Base-by-base conservation (phyloP, 106 monocot species). In the Ottelia alismoides region DNA sequence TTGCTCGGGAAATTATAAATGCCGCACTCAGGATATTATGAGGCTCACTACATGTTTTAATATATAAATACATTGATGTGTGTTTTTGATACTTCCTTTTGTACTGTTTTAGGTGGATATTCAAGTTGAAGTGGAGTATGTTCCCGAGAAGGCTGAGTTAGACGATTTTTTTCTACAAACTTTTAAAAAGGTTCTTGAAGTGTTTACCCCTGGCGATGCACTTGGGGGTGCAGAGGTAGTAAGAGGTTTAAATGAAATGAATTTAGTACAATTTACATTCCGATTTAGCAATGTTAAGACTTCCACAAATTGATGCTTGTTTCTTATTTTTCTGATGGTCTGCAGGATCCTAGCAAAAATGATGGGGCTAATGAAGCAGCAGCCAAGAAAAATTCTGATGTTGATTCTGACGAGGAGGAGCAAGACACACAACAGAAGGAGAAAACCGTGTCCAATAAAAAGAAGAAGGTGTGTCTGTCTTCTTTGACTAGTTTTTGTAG, bases 391-490 rank as follows among this genome's bases (percentile, higher is more conserved):
- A 69, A 81, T 44, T 45, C 20, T 48, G 77, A 83, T 44, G 82
- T 85, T 2, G 98, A 98, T 66, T 82, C 90, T 0, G 88, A 94
- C 0, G 96, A 93, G 32, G 92, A 96, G 17, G 82, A 78, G 44
- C 76, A 77, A 51, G 87, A 89, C 32, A 26, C 51, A 28, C 65
- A 75, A 56, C 72, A 72, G 71, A 98, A 86, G 55, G 90, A 98
- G 51, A 86, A 83, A 32, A 84, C 85, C 20, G 0, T 83, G 6
- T 85, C 85, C 0, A 90, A 90, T 27, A 98, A 98, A 74, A 90
- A 90, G 82, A 99, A 90, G 57, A 98, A 98, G 88, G 96, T 96
- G n/a, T n/a, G n/a, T n/a, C n/a, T n/a, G n/a, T n/a, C 52, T 22
- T 47, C 22, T 22, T 28, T 1, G 2, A 28, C 7, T 56, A 30